Conservation (phyloP, 208 protist genomes). For the Trypanosoma melophagium region DNA sequence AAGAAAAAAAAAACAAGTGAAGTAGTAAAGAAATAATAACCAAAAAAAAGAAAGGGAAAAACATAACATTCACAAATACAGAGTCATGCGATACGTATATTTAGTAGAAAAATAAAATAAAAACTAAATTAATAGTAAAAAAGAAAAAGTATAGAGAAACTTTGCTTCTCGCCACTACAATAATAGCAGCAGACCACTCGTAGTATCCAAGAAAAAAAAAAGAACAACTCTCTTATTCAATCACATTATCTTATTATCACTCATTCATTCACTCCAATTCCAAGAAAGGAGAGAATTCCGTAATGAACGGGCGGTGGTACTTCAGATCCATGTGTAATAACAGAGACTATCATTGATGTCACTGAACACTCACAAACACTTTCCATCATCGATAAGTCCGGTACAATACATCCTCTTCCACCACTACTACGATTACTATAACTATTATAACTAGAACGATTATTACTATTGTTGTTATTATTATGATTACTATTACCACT, state of each 20-base stretch:
- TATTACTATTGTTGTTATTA: constrained; percentile 33
- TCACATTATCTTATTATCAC: no score
- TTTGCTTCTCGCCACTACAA: no score
- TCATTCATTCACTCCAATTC: constrained; percentile 24
- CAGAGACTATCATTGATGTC: constrained; percentile 42
- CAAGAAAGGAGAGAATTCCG: constrained; percentile 42
- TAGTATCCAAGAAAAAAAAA: no score
- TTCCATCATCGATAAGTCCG: constrained; percentile 37
- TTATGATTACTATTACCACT: constrained; percentile 32
- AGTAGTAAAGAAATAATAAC: no score
- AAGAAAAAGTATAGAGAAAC: no score
- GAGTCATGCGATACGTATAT: no score
- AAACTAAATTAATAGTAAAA: no score
- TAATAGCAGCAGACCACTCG: no score
- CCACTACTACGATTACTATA: not conserved
- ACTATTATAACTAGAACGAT: not conserved
- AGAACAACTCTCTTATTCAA: no score
- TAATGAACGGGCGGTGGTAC: constrained; percentile 28
- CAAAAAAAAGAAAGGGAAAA: constrained; percentile 3
- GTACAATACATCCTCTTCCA: constrained; percentile 9
- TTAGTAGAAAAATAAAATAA: no score
- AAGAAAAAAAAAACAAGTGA: constrained; percentile 1
- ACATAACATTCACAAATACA: no score
- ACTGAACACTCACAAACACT: constrained; percentile 46
- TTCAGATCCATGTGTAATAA: constrained; percentile 43